phyloP scores from a whole-genome alignment of 2,329 filamentous ascomycete genomes.

The Laburnicola sp. region DNA sequence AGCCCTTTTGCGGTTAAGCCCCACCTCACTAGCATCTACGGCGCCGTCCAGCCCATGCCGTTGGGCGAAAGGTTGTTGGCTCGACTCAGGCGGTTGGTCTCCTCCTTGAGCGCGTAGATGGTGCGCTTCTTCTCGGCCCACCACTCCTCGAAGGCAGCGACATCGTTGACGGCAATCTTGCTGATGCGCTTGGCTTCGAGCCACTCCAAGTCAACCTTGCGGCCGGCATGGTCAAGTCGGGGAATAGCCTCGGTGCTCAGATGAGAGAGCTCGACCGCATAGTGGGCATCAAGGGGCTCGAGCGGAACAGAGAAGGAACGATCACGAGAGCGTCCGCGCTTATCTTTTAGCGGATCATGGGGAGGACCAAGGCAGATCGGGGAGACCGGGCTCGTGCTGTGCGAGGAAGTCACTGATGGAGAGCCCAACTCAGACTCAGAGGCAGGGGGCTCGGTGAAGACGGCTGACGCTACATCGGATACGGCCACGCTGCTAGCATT shows the following conservation, averaged over 20 bases:
- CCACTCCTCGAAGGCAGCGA: slow-evolving; percentile 46
- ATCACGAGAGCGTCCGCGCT: slow-evolving; percentile 26
- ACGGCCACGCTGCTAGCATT: slow-evolving; percentile 35
- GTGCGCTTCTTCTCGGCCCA: slow-evolving; percentile 43
- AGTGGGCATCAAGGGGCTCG: slow-evolving; percentile 40
- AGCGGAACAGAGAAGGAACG: slow-evolving; percentile 40
- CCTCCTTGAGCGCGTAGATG: slow-evolving; percentile 38
- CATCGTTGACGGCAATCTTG: slow-evolving; percentile 20
- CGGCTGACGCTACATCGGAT: slow-evolving; percentile 31
- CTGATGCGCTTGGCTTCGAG: slow-evolving; percentile 33
- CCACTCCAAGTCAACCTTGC: slow-evolving; percentile 42
- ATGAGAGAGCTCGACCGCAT: slow-evolving; percentile 42
- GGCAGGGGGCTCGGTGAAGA: slow-evolving; percentile 26
- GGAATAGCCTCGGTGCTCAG: slow-evolving; percentile 47
- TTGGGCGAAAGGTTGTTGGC: slow-evolving; percentile 28
- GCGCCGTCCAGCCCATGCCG: slow-evolving; percentile 42
- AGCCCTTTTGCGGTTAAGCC: slow-evolving; percentile 13
- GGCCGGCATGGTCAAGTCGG: slow-evolving; percentile 48
- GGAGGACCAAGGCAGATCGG: slow-evolving; percentile 35
- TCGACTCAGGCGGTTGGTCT: slow-evolving; percentile 30
- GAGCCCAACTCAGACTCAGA: slow-evolving; percentile 21
- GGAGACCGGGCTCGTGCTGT: slow-evolving; percentile 30
- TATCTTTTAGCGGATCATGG: slow-evolving; percentile 17
- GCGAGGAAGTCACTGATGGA: slow-evolving; percentile 28
- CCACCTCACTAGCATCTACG: slow-evolving; percentile 37